Conservation (phyloP, 441 rosid species). For the Adansonia rubrostipa region DNA sequence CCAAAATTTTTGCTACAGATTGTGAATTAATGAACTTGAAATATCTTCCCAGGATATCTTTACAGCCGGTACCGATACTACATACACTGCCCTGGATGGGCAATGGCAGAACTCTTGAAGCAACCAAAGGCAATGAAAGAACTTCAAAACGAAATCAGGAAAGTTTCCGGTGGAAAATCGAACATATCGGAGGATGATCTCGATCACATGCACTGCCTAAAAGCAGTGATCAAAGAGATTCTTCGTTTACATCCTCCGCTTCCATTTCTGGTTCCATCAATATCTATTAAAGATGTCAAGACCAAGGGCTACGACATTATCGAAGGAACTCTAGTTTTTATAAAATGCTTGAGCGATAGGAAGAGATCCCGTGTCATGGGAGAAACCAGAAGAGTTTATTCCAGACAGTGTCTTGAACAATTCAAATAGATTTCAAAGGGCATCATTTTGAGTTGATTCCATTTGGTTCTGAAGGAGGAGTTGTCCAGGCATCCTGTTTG, state of each 20-base stretch:
- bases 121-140: conserved; percentile 33
- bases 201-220: conserved; percentile 31
- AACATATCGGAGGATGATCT: conserved; percentile 29
- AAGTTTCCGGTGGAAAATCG: conserved; percentile 12
- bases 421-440: conserved; percentile 31
- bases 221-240: conserved; percentile 41
- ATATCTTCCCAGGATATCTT: conserved; percentile 32
- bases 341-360: conserved; percentile 32
- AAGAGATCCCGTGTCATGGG: conserved; percentile 34
- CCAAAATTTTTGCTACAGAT: too few species aligned
- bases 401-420: conserved; percentile 35
- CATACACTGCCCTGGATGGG: conserved; percentile 37
- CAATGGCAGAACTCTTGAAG: conserved; percentile 40
- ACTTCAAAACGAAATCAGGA: conserved; percentile 25
- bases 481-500: conserved; percentile 32
- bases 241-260: conserved; percentile 36
- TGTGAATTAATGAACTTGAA: not conserved
- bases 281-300: conserved; percentile 11
- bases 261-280: conserved; percentile 31
- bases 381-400: conserved; percentile 28
- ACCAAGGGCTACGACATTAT: conserved; percentile 31
- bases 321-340: conserved; percentile 30
- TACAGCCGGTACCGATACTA: conserved; percentile 35
- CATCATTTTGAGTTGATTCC: conserved; percentile 37
- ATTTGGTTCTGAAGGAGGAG: conserved; percentile 31